phyloP scores from a whole-genome alignment of 2,329 filamentous ascomycete genomes.

The Trichoderma endophyticum region DNA sequence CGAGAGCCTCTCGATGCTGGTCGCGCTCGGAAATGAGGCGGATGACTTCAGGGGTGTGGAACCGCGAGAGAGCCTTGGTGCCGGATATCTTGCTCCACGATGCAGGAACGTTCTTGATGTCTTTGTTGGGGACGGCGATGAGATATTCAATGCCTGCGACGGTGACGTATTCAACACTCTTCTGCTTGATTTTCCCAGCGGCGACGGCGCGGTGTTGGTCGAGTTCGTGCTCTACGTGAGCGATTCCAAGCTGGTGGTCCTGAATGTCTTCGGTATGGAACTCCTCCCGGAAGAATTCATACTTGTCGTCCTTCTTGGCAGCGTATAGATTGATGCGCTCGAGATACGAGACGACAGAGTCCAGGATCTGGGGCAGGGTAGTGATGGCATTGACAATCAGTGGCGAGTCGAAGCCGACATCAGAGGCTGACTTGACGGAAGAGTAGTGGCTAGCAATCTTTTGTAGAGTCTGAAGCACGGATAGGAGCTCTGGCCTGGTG shows the following conservation, averaged over 20 bases:
- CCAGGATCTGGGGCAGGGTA: conserved; percentile 71
- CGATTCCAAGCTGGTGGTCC: conserved; percentile 86
- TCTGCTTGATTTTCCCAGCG: conserved; percentile 68
- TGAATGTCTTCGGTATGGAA: conserved; percentile 86
- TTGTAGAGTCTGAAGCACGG: conserved; percentile 81
- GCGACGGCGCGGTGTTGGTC: conserved; percentile 71
- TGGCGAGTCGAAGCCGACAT: conserved; percentile 69
- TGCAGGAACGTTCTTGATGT: conserved; percentile 83
- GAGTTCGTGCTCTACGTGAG: conserved; percentile 85
- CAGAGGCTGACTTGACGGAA: conserved; percentile 59
- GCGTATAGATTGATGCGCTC: conserved; percentile 82
- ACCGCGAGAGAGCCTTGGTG: conserved; percentile 87
- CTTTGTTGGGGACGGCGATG: conserved; percentile 81
- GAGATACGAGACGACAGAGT: conserved; percentile 70
- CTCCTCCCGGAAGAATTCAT: conserved; percentile 83
- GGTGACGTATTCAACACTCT: conserved; percentile 71
- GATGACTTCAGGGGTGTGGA: conserved; percentile 90
- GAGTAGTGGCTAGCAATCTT: conserved; percentile 74
- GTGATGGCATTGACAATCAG: conserved; percentile 70
- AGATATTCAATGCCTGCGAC: conserved; percentile 91
- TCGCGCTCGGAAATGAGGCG: conserved; percentile 81
- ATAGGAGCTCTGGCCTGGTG: conserved; percentile 80
- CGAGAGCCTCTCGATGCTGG: conserved; percentile 89
- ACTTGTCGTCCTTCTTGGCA: conserved; percentile 86
- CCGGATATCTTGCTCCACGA: conserved; percentile 94